Base-by-base conservation (phyloP, 495 filamentous ascomycete genomes). In the Aspergillus homomorphus region DNA sequence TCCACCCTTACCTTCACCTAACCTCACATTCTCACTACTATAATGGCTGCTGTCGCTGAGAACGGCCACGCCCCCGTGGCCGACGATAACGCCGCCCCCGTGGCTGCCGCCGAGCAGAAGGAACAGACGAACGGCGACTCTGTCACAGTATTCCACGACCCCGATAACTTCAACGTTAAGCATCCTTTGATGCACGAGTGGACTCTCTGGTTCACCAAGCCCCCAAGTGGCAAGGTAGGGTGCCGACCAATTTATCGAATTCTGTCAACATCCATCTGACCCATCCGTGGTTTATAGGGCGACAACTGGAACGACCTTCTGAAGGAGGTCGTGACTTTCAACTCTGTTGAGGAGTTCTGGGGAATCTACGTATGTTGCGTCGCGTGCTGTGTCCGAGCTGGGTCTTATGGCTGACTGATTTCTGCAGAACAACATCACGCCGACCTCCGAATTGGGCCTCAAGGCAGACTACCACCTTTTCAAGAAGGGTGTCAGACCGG, bases 381-480 rank as follows among this genome's bases (percentile, higher is more conserved):
- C 38, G 42, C 38, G 26, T 24, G 33, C 41, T 50, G 28, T 2
- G 20, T 8, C 45, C 18, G 23, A 5, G 42, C 4, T 41, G 21
- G 18, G n/a, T 20, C 51, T 59, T 20, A n/a, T 53, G 16, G 15
- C 54, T 58, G 38, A 53, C 44, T 42, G 15, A 51, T 26, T 41
- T 59, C 15, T 52, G 14, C 70, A 98, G 94, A 99, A 99, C 81
- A 99, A 99, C 77, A 97, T 99, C 74, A 89, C 91, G 21, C 87
- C 93, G 16, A 91, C 91, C 57, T 98, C 95, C 60, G 92, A 98
- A 62, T 85, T 99, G 24, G 89, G 91, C 45, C 84, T 96, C 61
- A 99, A 98, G 79, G 95, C 93, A 68, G 94, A 99, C 75, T 99
- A 99, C 79, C 94, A 99, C 72, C 88, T 99, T 23, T 99, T 99